These are phyloP conservation scores for Cordyceps militaris DNA, from an alignment of 2,329 filamentous ascomycete species.

Conservation along the genomic window DNA sequence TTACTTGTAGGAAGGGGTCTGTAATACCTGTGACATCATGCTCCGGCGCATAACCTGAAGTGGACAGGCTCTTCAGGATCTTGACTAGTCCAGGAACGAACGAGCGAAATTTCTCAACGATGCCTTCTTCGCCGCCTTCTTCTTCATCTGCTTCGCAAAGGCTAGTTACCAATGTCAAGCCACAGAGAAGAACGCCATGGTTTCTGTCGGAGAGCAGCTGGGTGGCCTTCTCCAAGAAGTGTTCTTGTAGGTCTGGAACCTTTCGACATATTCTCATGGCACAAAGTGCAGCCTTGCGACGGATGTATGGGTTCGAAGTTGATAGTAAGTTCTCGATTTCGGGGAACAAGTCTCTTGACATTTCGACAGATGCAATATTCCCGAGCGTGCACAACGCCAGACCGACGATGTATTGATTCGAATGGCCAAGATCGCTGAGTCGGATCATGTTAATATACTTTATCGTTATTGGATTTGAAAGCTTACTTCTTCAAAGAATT, in stretches of 20 bases:
- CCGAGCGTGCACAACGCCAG: slow-evolving; percentile 92
- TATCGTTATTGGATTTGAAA: background rate
- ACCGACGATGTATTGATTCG: slow-evolving; percentile 97
- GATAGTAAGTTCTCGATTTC: slow-evolving; percentile 90
- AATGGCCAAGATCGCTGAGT: slow-evolving; percentile 85
- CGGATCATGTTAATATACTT: slow-evolving; percentile 14
- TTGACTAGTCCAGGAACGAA: slow-evolving; percentile 81
- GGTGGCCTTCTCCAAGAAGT: slow-evolving; percentile 92
- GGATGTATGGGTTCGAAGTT: slow-evolving; percentile 96
- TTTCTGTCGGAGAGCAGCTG: slow-evolving; percentile 85
- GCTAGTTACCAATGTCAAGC: slow-evolving; percentile 82
- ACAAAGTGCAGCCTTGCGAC: slow-evolving; percentile 94
- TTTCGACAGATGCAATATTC: slow-evolving; percentile 96
- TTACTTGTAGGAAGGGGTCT: slow-evolving; percentile 95
- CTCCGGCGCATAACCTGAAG: slow-evolving; percentile 93
- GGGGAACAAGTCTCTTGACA: slow-evolving; percentile 94
- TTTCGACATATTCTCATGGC: slow-evolving; percentile 98
- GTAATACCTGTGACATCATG: slow-evolving; percentile 98
- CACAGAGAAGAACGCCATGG: slow-evolving; percentile 89
- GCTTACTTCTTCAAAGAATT: slow-evolving; percentile 94
- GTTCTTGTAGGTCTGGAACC: slow-evolving; percentile 92
- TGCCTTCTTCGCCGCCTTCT: slow-evolving; percentile 81
- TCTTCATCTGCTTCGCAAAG: slow-evolving; percentile 93
- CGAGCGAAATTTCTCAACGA: slow-evolving; percentile 85
- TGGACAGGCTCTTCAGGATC: slow-evolving; percentile 84